Evolutionary conservation across 202 grass and related monocot genomes (phyloP).

Genomic region (Setaria italica): DNA sequence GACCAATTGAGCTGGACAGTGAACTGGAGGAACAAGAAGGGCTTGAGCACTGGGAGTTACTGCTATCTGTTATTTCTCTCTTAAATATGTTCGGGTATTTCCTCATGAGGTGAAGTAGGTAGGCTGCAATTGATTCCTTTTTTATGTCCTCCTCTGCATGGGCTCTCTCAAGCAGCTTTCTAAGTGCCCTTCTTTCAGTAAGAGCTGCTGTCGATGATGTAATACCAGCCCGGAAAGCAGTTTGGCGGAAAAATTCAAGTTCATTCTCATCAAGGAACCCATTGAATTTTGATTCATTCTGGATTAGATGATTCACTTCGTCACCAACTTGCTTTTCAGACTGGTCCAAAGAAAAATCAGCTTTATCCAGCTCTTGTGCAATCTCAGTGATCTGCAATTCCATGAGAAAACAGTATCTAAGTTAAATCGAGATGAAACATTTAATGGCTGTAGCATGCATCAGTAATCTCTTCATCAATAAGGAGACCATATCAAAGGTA

Average conservation of each 20-base stretch:
- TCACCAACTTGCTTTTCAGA: constrained; percentile 68
- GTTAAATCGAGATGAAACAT: constrained; percentile 3
- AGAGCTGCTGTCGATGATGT: constrained; percentile 68
- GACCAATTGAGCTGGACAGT: constrained; percentile 24
- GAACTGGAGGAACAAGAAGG: constrained; percentile 56
- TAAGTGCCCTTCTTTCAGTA: constrained; percentile 78
- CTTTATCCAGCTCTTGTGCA: constrained; percentile 60
- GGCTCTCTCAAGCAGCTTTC: constrained; percentile 79
- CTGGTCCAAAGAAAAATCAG: constrained; percentile 63
- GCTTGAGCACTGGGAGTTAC: constrained; percentile 64
- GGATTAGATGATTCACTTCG: constrained; percentile 65
- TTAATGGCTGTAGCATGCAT: not conserved
- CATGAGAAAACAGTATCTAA: not conserved
- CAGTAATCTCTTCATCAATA: not conserved
- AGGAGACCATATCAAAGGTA: constrained; percentile 1
- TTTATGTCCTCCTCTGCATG: constrained; percentile 62
- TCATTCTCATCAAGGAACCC: constrained; percentile 60
- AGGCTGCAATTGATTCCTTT: constrained; percentile 66
- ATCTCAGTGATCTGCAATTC: constrained; percentile 61
- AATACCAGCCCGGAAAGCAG: constrained; percentile 61
- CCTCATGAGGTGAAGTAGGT: constrained; percentile 74
- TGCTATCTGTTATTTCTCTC: constrained; percentile 55
- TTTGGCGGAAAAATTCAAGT: constrained; percentile 74
- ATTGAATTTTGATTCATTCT: constrained; percentile 69
- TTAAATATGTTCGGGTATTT: constrained; percentile 72